phyloP scores from a whole-genome alignment of 768 basidiomycete species.

The Lentinula guzmanii region DNA sequence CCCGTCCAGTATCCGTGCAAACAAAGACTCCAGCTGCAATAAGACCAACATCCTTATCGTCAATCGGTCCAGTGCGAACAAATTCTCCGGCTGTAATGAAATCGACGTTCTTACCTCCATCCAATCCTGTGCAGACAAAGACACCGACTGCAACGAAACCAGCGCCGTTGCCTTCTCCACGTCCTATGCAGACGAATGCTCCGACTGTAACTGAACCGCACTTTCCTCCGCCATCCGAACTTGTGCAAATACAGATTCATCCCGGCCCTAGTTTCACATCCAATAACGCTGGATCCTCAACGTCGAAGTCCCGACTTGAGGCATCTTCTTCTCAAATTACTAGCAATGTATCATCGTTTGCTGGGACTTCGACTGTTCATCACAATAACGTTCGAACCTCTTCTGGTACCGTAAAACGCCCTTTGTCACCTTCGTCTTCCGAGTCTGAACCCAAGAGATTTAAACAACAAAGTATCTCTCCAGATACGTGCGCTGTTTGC shows the following conservation, averaged over 20 bases:
- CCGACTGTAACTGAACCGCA: neutral
- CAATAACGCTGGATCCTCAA: neutral
- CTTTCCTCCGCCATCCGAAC: neutral
- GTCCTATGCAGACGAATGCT: too few relatives aligned
- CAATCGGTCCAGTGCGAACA: neutral
- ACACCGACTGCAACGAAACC: too few relatives aligned
- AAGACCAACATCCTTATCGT: too few relatives aligned
- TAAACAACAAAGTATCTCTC: slow-evolving; percentile 14
- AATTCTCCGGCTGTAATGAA: too few relatives aligned
- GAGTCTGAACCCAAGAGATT: slow-evolving; percentile 32
- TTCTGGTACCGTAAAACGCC: neutral
- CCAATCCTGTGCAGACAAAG: too few relatives aligned
- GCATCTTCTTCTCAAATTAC: neutral
- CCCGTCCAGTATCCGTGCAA: neutral
- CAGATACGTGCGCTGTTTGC: slow-evolving; percentile 44
- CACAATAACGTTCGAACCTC: neutral
- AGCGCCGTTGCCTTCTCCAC: too few relatives aligned
- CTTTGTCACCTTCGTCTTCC: slow-evolving; percentile 21
- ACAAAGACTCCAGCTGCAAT: too few relatives aligned
- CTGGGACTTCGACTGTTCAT: neutral
- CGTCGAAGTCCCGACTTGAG: neutral
- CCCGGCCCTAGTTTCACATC: neutral
- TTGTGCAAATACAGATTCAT: neutral
- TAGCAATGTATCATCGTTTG: neutral
- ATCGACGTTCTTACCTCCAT: too few relatives aligned